Conservation (phyloP, 352 stramenopile genomes). For the Thraustotheca clavata region DNA sequence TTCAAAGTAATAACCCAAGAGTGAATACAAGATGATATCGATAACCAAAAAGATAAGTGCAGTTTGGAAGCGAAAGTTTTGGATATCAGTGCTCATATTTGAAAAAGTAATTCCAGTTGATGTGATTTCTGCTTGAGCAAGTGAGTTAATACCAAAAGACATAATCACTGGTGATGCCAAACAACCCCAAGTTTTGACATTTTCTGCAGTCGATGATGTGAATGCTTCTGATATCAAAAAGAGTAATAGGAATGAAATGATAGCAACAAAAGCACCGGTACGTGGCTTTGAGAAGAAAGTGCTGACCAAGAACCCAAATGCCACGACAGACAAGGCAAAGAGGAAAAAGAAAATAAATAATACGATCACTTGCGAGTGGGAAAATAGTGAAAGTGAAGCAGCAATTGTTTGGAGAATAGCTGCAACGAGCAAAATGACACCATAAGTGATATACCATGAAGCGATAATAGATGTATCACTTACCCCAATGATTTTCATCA, state of each 20-base stretch:
- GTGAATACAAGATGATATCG: constrained; percentile 80
- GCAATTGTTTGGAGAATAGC: constrained; percentile 27
- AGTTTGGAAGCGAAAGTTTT: constrained; percentile 46
- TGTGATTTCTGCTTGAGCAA: constrained; percentile 50
- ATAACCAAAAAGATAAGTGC: constrained; percentile 82
- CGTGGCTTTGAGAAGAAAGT: constrained; percentile 49
- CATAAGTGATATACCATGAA: constrained; percentile 40
- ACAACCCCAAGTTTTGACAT: constrained; percentile 28
- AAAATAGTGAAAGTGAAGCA: not conserved
- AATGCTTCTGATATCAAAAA: constrained; percentile 76
- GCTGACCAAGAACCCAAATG: constrained; percentile 67
- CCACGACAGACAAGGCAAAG: constrained; percentile 43
- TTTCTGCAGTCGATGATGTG: constrained; percentile 35
- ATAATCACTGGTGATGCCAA: constrained; percentile 70
- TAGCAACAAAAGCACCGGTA: constrained; percentile 53
- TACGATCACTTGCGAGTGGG: not conserved
- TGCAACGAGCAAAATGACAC: constrained; percentile 28
- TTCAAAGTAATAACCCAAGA: constrained; percentile 86
- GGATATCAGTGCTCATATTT: constrained; percentile 33
- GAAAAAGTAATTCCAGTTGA: constrained; percentile 31
- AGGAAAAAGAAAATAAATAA: constrained; percentile 67
- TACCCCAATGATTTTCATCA: constrained; percentile 33
- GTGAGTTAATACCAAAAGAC: constrained; percentile 50
- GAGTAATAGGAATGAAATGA: constrained; percentile 69
- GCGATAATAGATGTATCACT: constrained; percentile 33